Evolutionary conservation across 2,329 filamentous ascomycete species (phyloP), one percentile per base, ranked within the genome.

Genomic region (Akanthomyces muscarius): DNA sequence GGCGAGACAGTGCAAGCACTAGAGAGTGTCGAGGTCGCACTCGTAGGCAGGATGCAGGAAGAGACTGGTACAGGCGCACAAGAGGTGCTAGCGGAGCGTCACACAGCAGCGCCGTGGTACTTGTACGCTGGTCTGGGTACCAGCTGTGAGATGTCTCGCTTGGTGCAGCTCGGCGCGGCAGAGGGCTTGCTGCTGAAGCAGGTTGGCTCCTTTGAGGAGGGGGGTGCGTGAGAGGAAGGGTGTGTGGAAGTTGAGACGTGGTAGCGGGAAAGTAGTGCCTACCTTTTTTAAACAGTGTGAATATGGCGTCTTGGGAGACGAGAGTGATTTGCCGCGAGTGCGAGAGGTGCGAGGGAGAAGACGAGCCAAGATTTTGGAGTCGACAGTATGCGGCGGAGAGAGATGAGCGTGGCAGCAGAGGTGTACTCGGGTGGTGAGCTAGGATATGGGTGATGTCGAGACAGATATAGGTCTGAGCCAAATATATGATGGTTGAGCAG

Each of bases 101-200:
- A 52, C 57, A 52, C 58, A 61, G 50, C 50, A 53, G 48, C 36
- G 58, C 44, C 48, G 58, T 61, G 48, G 48, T 53, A 53, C 58
- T 47, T 44, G 58, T 53, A 52, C 23, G 58, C 58, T 28, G 21
- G 50, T 16, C 58, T 53, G 36, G 48, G 47, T 61, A 45, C 58
- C 48, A 45, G 58, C 48, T 45, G 58, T 33, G 30, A 53, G 48
- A 61, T 61, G 58, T 61, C 58, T 61, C 58, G 58, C 58, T 38
- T 61, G 58, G 38, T 53, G 58, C 58, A 53, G 48, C 28, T 23
- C 47, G 38, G 58, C 58, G 58, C 50, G 58, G 58, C 41, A 61
- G 55, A 47, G 25, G n/a, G 28, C 45, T 42, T 51, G 30, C 18
- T 61, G 50, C 36, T 47, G 45, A 42, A 41, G 56, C 38, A 59